phyloP scores from a whole-genome alignment of 805 yeast genomes.

The Vanderwaltozyma verrucispora region DNA sequence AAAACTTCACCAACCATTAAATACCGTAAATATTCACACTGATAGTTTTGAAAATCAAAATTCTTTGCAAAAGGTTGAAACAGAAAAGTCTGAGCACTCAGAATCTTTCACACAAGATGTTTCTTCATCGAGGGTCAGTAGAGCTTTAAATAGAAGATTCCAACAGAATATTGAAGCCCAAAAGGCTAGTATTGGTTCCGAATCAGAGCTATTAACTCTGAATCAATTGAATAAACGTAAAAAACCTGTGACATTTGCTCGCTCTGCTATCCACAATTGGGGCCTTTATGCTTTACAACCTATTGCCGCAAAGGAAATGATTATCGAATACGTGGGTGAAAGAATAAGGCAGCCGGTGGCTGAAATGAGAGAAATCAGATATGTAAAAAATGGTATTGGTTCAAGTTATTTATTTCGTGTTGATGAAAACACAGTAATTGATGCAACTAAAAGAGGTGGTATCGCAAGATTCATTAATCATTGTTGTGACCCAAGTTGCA shows the following conservation, averaged over 20 bases:
- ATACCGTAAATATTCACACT: constrained; percentile 52
- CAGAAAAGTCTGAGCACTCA: constrained; percentile 11
- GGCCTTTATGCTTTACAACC: constrained; percentile 94
- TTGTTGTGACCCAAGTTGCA: constrained; percentile 95
- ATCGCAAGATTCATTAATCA: constrained; percentile 95
- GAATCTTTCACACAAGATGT: constrained; percentile 23
- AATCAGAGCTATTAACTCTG: constrained; percentile 69
- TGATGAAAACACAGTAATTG: constrained; percentile 90
- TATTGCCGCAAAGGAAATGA: constrained; percentile 93
- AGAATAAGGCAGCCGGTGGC: constrained; percentile 88
- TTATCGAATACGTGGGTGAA: constrained; percentile 96
- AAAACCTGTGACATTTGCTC: constrained; percentile 92
- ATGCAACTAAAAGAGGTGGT: constrained; percentile 96
- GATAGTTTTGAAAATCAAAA: constrained; percentile 31
- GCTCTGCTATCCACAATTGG: constrained; percentile 98
- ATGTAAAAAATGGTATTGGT: constrained; percentile 85
- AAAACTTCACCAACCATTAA: constrained; percentile 54
- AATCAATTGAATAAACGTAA: constrained; percentile 83
- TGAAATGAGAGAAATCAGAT: constrained; percentile 79
- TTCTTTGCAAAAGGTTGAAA: constrained; percentile 10
- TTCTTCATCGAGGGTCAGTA: constrained; percentile 72
- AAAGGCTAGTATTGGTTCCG: constrained; percentile 65
- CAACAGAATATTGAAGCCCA: constrained; percentile 85
- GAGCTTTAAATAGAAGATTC: constrained; percentile 79
- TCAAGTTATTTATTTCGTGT: constrained; percentile 87